A percentile compares a stretch with the other conserved stretches of the same genome.
phyloP scores from a whole-genome alignment of 208 protist genomes.

The Crithidia brevicula region DNA sequence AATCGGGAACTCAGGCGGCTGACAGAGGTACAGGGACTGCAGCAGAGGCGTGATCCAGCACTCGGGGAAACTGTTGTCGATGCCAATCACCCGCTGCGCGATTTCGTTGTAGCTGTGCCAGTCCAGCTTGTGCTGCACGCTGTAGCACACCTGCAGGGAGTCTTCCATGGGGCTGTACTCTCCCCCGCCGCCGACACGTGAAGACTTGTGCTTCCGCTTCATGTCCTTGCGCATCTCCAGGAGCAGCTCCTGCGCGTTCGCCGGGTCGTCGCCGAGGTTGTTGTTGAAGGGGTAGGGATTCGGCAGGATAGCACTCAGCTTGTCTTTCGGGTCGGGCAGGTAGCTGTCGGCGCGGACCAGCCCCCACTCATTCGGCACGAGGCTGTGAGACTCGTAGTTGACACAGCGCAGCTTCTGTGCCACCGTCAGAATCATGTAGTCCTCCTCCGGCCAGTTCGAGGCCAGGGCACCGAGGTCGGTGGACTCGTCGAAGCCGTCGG shows the following conservation, averaged over 20 bases:
- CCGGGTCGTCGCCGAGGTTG: slow-evolving; percentile 78
- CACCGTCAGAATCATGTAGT: slow-evolving; percentile 92
- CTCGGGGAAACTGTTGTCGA: slow-evolving; percentile 92
- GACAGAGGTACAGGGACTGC: slow-evolving; percentile 87
- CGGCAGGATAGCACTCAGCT: slow-evolving; percentile 71
- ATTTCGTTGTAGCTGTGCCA: slow-evolving; percentile 87
- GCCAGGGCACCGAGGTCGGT: slow-evolving; percentile 47
- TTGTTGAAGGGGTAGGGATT: slow-evolving; percentile 91
- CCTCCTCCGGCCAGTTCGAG: slow-evolving; percentile 83
- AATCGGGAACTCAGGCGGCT: slow-evolving; percentile 82
- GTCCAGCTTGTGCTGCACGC: slow-evolving; percentile 79
- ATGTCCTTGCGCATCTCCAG: slow-evolving; percentile 81
- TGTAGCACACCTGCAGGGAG: slow-evolving; percentile 84
- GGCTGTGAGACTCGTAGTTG: slow-evolving; percentile 51
- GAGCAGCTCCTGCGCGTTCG: slow-evolving; percentile 69
- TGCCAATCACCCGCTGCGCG: slow-evolving; percentile 73
- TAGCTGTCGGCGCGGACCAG: slow-evolving; percentile 81
- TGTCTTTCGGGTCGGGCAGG: slow-evolving; percentile 86
- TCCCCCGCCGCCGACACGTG: slow-evolving; percentile 42
- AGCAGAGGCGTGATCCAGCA: slow-evolving; percentile 87
- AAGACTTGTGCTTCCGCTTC: slow-evolving; percentile 69
- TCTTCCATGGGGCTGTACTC: slow-evolving; percentile 86
- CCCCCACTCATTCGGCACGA: slow-evolving; percentile 75
- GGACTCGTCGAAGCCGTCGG: slow-evolving; percentile 75
- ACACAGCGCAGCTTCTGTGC: slow-evolving; percentile 77